phyloP scores from a whole-genome alignment of 2,329 filamentous ascomycete species.

The Orbilia javanica region DNA sequence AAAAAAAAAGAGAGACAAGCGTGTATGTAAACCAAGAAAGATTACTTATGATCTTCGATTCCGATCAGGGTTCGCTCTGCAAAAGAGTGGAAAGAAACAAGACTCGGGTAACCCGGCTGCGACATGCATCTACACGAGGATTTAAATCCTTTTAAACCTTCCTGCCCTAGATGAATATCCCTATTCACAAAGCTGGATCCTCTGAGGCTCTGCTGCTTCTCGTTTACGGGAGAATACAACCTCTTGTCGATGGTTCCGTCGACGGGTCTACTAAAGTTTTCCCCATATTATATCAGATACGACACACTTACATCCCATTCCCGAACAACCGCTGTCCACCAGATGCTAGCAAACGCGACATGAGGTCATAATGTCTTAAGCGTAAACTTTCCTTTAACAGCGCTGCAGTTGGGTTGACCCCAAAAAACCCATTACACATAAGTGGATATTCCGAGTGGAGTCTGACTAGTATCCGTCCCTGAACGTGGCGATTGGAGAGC shows the following conservation, averaged over 20 bases:
- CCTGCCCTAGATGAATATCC: constrained; percentile 28
- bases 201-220: constrained; percentile 53
- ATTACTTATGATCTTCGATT: constrained; percentile 16
- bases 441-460: constrained; percentile 35
- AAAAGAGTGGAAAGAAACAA: constrained; percentile 22
- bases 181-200: constrained; percentile 21
- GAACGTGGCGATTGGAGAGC: constrained; percentile 45
- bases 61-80: constrained; percentile 9
- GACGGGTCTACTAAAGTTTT: constrained; percentile 35
- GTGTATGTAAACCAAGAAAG: constrained; percentile 1
- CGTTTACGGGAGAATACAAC: constrained; percentile 57
- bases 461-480: constrained; percentile 42
- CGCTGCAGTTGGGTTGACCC: constrained; percentile 1
- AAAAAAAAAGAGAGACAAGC: background rate
- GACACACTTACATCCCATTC: constrained; percentile 15
- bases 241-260: constrained; percentile 25
- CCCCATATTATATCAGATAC: constrained; percentile 22
- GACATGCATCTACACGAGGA: constrained; percentile 35
- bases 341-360: constrained; percentile 20
- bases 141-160: constrained; percentile 15
- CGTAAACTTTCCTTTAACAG: constrained; percentile 40
- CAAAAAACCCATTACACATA: constrained; percentile 20
- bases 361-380: constrained; percentile 42
- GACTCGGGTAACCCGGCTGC: constrained; percentile 54
- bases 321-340: constrained; percentile 18